Base-by-base conservation (phyloP, 768 basidiomycete species). In the Coprinopsis sp. region DNA sequence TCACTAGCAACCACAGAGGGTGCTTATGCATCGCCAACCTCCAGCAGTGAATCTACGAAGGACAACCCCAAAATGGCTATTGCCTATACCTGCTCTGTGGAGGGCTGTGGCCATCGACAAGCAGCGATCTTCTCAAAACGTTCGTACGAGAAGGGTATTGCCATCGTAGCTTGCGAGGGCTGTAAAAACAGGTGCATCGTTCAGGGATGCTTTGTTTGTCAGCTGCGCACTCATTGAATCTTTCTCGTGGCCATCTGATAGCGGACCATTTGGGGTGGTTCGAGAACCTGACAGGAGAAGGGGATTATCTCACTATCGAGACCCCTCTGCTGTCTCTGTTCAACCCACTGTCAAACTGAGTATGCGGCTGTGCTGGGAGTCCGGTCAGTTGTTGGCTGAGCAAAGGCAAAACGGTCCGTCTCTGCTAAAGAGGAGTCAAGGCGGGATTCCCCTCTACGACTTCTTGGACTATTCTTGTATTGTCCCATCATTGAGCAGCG, bases 251-350 rank as follows among this genome's bases (percentile, higher is more conserved):
- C 24, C 87, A 91, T 63, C 67, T 93, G 8, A 90, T 92, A 54
- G 92, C 92, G 3, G 92, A 95, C 59, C 84, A 95, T 56, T 66
- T 95, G 11, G 87, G 87, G 1, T 95, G 92, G 92, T 95, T 95
- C 70, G 83, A 89, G 56, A 89, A 92, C 23, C 76, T 69, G 50
- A 91, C 86, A 4, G 66, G 81, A 50, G 80, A 80, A 4, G 89
- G 88, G 4, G 82, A 78, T 49, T 64, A 86, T 21, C 77, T 71
- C 46, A 96, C 87, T 1, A 70, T 98, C 3, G 95, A 97, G 62
- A 42, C n/a, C n/a, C n/a, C n/a, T n/a, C n/a, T n/a, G n/a, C n/a
- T n/a, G n/a, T n/a, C n/a, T n/a, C n/a, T n/a, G n/a, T n/a, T n/a
- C n/a, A n/a, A n/a, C n/a, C n/a, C n/a, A n/a, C n/a, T n/a, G n/a